phyloP scores from a whole-genome alignment of 2,329 filamentous ascomycete genomes.

The Sporothrix pallida region DNA sequence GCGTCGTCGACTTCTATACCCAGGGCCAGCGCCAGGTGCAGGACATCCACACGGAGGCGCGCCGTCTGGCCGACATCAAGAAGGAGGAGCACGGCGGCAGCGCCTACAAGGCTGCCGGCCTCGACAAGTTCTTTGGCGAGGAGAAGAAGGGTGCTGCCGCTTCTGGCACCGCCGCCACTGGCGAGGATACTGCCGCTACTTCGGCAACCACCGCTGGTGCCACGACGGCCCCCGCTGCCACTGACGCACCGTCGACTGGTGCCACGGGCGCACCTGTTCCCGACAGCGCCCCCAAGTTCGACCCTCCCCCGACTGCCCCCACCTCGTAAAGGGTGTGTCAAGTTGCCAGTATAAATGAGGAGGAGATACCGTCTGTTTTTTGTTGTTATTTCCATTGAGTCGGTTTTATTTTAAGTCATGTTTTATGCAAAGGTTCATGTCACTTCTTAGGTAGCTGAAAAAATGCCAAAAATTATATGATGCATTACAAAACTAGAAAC shows the following conservation, averaged over 20 bases:
- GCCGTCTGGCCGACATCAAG: slow-evolving; percentile 87
- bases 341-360: background rate
- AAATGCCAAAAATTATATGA: slow-evolving; percentile 13
- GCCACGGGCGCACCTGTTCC: slow-evolving; percentile 23
- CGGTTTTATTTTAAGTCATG: background rate
- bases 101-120: slow-evolving; percentile 63
- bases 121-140: slow-evolving; percentile 62
- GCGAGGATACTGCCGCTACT: background rate
- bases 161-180: background rate
- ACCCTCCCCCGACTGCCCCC: slow-evolving; percentile 37
- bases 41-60: slow-evolving; percentile 91
- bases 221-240: background rate
- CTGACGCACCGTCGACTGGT: slow-evolving; percentile 14
- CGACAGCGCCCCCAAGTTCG: slow-evolving; percentile 36
- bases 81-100: slow-evolving; percentile 65
- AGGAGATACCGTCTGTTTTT: background rate
- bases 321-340: slow-evolving; percentile 22
- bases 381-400: slow-evolving; percentile 2
- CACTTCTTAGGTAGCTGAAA: slow-evolving; percentile 13
- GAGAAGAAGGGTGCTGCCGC: slow-evolving; percentile 33
- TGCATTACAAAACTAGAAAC: background rate
- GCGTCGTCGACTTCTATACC: slow-evolving; percentile 85
- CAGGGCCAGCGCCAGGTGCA: slow-evolving; percentile 85
- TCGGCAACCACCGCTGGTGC: background rate
- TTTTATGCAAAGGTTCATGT: background rate